Evolutionary conservation across 495 filamentous ascomycete genomes (phyloP).

Genomic region (Filosporella fistucella): DNA sequence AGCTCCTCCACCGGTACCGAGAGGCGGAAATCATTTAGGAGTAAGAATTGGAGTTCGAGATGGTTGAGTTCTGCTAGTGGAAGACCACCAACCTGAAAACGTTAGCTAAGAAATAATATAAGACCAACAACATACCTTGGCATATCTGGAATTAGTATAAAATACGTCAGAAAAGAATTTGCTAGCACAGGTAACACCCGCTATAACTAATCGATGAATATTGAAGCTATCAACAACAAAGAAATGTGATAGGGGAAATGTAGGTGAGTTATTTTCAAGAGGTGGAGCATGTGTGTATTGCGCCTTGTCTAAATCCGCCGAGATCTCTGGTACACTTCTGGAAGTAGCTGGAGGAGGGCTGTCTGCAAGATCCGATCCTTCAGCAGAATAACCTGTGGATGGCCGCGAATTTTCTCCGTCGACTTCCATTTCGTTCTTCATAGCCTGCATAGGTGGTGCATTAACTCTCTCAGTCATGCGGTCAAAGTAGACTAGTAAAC

Average conservation of each 20-base stretch:
- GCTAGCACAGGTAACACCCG: slow-evolving; percentile 95
- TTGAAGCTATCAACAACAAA: slow-evolving; percentile 99
- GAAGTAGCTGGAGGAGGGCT: slow-evolving; percentile 18
- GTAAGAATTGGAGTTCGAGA: slow-evolving; percentile 91
- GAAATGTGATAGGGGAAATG: slow-evolving; percentile 55
- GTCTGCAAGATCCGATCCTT: slow-evolving; percentile 24
- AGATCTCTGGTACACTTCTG: slow-evolving; percentile 16
- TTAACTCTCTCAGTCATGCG: slow-evolving; percentile 98
- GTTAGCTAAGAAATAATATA: neutral
- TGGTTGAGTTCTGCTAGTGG: slow-evolving; percentile 97
- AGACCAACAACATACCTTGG: slow-evolving; percentile 67
- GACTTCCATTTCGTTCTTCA: slow-evolving; percentile 6
- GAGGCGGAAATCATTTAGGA: slow-evolving; percentile 95
- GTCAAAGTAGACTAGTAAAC: slow-evolving; percentile 95
- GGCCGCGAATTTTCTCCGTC: slow-evolving; percentile 18
- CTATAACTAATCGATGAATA: slow-evolving; percentile 95
- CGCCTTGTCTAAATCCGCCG: slow-evolving; percentile 16
- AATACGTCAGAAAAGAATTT: slow-evolving; percentile 99
- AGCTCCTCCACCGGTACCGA: slow-evolving; percentile 92
- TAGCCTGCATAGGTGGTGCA: slow-evolving; percentile 16
- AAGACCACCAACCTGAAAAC: slow-evolving; percentile 79
- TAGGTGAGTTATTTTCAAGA: slow-evolving; percentile 21
- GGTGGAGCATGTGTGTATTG: slow-evolving; percentile 26
- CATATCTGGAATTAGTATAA: slow-evolving; percentile 98
- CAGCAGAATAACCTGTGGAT: slow-evolving; percentile 21